phyloP scores from a whole-genome alignment of 441 rosid genomes.

The Syzygium malaccense region DNA sequence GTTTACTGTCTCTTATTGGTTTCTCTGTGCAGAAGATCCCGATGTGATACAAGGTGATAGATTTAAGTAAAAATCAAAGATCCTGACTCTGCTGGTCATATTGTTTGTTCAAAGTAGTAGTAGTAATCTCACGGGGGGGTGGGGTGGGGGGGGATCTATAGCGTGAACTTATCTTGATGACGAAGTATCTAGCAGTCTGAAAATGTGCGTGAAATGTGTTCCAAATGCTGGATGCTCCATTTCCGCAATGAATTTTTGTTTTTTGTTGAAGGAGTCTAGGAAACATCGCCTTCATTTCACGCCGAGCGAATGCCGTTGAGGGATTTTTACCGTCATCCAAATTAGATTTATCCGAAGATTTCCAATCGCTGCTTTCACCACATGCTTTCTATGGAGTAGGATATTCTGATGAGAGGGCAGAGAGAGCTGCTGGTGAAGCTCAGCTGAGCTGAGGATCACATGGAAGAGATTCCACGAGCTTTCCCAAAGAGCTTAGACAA shows the following conservation, averaged over 20 bases:
- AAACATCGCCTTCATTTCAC: neutral
- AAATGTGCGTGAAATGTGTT: neutral
- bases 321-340: neutral
- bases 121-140: neutral
- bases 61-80: neutral
- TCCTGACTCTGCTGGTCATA: neutral
- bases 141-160: neutral
- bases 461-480: neutral
- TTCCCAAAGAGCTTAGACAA: neutral
- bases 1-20: neutral
- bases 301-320: neutral
- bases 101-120: neutral
- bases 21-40: neutral
- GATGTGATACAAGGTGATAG: neutral
- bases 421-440: neutral
- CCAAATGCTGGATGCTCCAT: neutral
- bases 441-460: neutral
- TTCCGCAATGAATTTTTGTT: neutral
- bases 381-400: neutral
- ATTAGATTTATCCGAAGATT: neutral
- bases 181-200: neutral
- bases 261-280: neutral
- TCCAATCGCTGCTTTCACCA: neutral
- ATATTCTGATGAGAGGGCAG: neutral
- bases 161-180: neutral